phyloP scores from a whole-genome alignment of 2,329 filamentous ascomycete genomes.

The Alternaria sp. region DNA sequence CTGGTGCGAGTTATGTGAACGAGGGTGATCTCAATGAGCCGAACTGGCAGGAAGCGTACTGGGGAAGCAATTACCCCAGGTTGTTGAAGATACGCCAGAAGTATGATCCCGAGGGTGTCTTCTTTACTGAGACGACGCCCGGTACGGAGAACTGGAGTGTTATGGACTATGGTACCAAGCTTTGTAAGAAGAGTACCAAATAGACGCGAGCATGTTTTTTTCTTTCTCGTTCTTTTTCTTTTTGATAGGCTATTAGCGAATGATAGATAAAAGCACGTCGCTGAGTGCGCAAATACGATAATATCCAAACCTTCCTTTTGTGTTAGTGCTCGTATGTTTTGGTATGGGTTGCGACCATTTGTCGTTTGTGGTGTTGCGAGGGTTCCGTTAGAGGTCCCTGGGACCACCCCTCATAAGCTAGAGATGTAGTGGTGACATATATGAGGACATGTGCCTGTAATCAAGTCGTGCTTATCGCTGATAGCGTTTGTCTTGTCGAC shows the following conservation, averaged over 20 bases:
- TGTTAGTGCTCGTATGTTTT: background rate
- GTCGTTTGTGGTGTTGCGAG: background rate
- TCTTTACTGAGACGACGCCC: slow-evolving; percentile 46
- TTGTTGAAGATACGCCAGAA: slow-evolving; percentile 43
- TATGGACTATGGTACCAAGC: slow-evolving; percentile 46
- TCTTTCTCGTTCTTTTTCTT: background rate
- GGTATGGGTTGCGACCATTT: background rate
- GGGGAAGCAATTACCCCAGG: slow-evolving; percentile 45
- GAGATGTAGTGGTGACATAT: background rate
- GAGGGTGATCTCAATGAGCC: slow-evolving; percentile 49
- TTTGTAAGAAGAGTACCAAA: slow-evolving; percentile 37
- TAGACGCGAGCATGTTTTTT: background rate
- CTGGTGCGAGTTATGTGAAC: slow-evolving; percentile 48
- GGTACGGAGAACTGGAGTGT: slow-evolving; percentile 48
- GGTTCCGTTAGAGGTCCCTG: background rate
- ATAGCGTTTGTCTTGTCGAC: background rate
- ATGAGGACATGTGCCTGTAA: background rate
- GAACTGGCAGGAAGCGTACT: slow-evolving; percentile 48
- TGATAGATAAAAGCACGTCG: background rate
- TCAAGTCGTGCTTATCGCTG: background rate
- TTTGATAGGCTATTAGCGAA: background rate
- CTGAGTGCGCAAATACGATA: background rate
- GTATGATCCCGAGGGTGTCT: slow-evolving; percentile 47
- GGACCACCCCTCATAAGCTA: background rate
- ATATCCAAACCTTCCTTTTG: background rate